Percentiles rank a stretch among this genome's conserved stretches.
Evolutionary conservation across 768 basidiomycete genomes (phyloP).

Genomic region (Suillus decipiens): DNA sequence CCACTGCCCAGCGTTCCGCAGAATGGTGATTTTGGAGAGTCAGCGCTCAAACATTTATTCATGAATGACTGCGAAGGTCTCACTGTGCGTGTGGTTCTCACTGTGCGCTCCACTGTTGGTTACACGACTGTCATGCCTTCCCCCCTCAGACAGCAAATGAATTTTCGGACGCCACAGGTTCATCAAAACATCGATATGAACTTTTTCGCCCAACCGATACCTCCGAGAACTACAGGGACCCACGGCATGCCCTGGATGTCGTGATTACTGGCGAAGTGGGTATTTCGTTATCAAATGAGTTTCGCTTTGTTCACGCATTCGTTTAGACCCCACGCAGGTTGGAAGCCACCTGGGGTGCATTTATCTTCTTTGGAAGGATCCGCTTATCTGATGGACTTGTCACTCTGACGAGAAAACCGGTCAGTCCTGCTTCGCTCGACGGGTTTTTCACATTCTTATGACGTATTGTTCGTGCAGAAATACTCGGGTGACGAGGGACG

Average conservation of each 20-base stretch:
- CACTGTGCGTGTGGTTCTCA: slow-evolving; percentile 24
- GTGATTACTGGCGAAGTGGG: slow-evolving; percentile 37
- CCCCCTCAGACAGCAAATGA: slow-evolving; percentile 22
- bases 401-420: slow-evolving; percentile 61
- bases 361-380: slow-evolving; percentile 59
- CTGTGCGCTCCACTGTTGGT: background rate
- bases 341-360: slow-evolving; percentile 68
- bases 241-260: slow-evolving; percentile 36
- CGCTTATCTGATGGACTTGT: slow-evolving; percentile 58
- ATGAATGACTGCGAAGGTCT: slow-evolving; percentile 18
- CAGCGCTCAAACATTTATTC: background rate
- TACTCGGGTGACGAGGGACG: slow-evolving; percentile 36
- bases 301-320: slow-evolving; percentile 23
- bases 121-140: slow-evolving; percentile 25
- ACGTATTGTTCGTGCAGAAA: slow-evolving; percentile 37
- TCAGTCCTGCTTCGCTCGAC: slow-evolving; percentile 33
- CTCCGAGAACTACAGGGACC: slow-evolving; percentile 28
- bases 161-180: slow-evolving; percentile 30
- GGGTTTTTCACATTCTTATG: slow-evolving; percentile 10
- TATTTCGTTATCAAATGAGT: slow-evolving; percentile 23
- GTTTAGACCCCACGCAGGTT: slow-evolving; percentile 53
- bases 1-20: slow-evolving; percentile 32
- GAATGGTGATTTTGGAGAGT: slow-evolving; percentile 22
- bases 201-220: slow-evolving; percentile 32
- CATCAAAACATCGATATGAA: slow-evolving; percentile 30